Conservation (phyloP, 2,329 filamentous ascomycete species). For the Aureobasidium mangrovei region DNA sequence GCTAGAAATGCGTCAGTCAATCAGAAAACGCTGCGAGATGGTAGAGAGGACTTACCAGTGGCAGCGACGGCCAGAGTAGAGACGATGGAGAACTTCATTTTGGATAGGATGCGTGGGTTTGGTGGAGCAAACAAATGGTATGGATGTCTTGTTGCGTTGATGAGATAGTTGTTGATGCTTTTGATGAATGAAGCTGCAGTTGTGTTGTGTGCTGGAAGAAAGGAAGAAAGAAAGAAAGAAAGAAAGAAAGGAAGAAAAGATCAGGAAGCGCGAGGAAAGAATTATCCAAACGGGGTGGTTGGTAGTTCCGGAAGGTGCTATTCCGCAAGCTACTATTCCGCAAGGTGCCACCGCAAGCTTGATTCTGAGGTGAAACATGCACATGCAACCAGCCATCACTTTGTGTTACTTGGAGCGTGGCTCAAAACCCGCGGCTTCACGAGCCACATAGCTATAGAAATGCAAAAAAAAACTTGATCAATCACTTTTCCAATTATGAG, state of each 20-base stretch:
- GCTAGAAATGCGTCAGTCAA: neutral
- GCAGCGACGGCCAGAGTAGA: constrained; percentile 11
- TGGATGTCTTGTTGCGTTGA: neutral
- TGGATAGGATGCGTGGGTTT: neutral
- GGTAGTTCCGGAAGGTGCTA: no score
- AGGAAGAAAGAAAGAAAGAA: neutral
- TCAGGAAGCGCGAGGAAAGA: no score
- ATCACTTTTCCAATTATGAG: no score
- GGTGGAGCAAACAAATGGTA: neutral
- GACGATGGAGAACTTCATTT: constrained; percentile 14
- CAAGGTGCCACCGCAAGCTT: neutral
- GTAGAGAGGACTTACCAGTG: neutral
- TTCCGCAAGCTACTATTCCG: neutral
- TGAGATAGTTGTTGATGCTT: neutral
- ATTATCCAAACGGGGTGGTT: no score
- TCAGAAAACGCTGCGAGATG: neutral
- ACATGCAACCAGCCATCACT: no score
- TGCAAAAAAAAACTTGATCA: no score
- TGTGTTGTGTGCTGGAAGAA: neutral
- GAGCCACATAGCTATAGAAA: no score
- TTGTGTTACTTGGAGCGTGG: no score
- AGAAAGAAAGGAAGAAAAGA: neutral
- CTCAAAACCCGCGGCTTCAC: no score
- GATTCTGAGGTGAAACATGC: neutral
- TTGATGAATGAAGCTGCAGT: neutral